phyloP scores from a whole-genome alignment of 805 yeast genomes.

The Yamadazyma endophytica region DNA sequence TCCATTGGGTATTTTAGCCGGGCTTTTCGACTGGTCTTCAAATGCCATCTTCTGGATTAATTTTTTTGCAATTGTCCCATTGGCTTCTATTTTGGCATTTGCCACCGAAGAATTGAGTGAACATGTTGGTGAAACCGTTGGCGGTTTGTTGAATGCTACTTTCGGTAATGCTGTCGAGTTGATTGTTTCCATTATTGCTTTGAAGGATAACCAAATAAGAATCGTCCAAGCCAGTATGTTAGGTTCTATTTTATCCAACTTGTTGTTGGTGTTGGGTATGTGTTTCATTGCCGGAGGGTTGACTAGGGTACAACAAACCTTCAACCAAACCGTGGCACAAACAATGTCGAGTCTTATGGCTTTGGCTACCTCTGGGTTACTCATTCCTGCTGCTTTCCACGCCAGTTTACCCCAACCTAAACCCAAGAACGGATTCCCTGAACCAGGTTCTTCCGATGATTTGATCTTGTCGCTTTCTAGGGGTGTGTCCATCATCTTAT shows the following conservation, averaged over 20 bases:
- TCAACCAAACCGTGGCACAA: constrained; percentile 96
- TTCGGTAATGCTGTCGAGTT: constrained; percentile 98
- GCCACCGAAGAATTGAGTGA: constrained; percentile 92
- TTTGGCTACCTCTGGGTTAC: constrained; percentile 79
- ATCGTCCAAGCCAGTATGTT: constrained; percentile 97
- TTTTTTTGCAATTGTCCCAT: constrained; percentile 86
- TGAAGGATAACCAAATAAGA: constrained; percentile 78
- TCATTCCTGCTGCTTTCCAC: constrained; percentile 95
- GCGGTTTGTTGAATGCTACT: constrained; percentile 93
- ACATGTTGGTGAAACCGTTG: constrained; percentile 85
- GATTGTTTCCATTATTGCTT: constrained; percentile 89
- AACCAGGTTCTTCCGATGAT: constrained; percentile 34
- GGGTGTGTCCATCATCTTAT: constrained; percentile 76
- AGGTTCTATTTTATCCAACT: constrained; percentile 86
- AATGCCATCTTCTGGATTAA: constrained; percentile 62
- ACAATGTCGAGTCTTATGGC: constrained; percentile 95
- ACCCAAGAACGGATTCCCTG: constrained; percentile 35
- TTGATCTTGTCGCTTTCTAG: constrained; percentile 73
- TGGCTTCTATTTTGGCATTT: constrained; percentile 84
- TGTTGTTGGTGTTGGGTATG: constrained; percentile 89
- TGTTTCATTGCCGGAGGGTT: constrained; percentile 93
- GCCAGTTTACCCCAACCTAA: constrained; percentile 59
- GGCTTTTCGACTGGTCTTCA: constrained; percentile 52
- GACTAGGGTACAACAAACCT: constrained; percentile 77
- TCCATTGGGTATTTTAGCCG: constrained; percentile 85